These are phyloP conservation scores for Fusarium sterilihyphosum DNA, from an alignment of 2,329 filamentous ascomycete species.

Conservation along the genomic window DNA sequence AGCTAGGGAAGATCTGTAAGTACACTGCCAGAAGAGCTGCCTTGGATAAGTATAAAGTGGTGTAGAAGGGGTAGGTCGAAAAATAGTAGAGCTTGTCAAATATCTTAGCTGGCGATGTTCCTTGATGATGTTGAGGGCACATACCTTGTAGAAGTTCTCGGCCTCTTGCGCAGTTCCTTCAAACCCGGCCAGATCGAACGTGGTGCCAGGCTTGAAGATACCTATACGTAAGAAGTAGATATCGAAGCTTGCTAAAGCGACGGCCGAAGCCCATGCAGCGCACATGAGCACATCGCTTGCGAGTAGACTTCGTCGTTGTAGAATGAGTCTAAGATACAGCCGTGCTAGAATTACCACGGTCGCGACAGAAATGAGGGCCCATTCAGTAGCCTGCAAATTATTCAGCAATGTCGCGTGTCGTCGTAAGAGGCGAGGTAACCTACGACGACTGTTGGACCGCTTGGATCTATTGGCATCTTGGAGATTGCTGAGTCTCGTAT, in stretches of 20 bases:
- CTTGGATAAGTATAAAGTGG: slow-evolving; percentile 10
- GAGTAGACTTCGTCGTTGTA: slow-evolving; percentile 12
- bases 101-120: not conserved
- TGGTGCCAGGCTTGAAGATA: not conserved
- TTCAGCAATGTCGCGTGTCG: not conserved
- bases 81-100: not conserved
- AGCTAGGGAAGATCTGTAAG: slow-evolving; percentile 10
- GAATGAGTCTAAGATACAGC: not conserved
- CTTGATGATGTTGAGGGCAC: no score
- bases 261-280: slow-evolving; percentile 1
- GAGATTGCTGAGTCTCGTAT: not conserved
- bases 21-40: slow-evolving; percentile 16
- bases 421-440: rapidly evolving
- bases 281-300: slow-evolving; percentile 18
- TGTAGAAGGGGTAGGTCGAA: not conserved
- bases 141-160: slow-evolving; percentile 1
- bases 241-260: not conserved
- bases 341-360: slow-evolving; percentile 9
- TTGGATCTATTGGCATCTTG: slow-evolving; percentile 3
- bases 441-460: slow-evolving; percentile 1
- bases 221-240: not conserved
- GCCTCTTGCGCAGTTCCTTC: slow-evolving; percentile 1
- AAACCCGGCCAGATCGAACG: not conserved
- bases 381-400: not conserved
- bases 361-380: slow-evolving; percentile 4